These are phyloP conservation scores for Pleurotus pulmonarius DNA, from an alignment of 768 basidiomycete genomes.

Conservation along the genomic window DNA sequence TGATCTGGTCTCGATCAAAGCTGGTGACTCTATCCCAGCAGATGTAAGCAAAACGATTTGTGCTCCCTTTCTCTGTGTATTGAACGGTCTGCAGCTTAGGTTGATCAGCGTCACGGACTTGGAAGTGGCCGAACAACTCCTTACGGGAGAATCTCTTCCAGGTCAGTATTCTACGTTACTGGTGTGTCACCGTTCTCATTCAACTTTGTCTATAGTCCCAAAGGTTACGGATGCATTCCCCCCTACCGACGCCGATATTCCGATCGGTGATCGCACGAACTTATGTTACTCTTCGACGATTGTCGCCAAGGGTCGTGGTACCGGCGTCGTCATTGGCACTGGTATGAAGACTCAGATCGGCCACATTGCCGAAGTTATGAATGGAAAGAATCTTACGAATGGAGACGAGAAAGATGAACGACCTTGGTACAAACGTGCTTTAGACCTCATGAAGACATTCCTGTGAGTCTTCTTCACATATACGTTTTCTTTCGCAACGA, in stretches of 20 bases:
- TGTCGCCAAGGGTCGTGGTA: slow-evolving; percentile 46
- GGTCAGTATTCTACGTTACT: slow-evolving; percentile 17
- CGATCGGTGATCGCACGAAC: slow-evolving; percentile 40
- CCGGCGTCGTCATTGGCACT: slow-evolving; percentile 43
- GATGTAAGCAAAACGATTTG: slow-evolving; percentile 27
- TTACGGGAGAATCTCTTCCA: slow-evolving; percentile 51
- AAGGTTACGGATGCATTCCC: slow-evolving; percentile 32
- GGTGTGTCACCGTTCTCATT: background rate
- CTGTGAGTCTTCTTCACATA: slow-evolving; percentile 20
- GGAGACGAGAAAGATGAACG: slow-evolving; percentile 13
- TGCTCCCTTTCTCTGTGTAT: background rate
- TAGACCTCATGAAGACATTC: slow-evolving; percentile 17
- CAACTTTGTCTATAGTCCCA: slow-evolving; percentile 20
- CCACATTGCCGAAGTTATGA: slow-evolving; percentile 32
- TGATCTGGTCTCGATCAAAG: slow-evolving; percentile 34
- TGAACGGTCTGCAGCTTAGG: slow-evolving; percentile 25
- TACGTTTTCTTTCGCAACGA: background rate
- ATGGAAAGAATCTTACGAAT: slow-evolving; percentile 16
- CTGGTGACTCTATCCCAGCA: slow-evolving; percentile 40
- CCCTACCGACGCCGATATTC: slow-evolving; percentile 26
- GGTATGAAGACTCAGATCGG: slow-evolving; percentile 51
- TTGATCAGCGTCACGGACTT: slow-evolving; percentile 42
- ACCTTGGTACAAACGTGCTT: slow-evolving; percentile 20
- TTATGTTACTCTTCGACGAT: slow-evolving; percentile 39
- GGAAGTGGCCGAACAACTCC: slow-evolving; percentile 46